Base-by-base conservation (phyloP, 1,139 yeast genomes). In the Schwanniomyces etchellsii region DNA sequence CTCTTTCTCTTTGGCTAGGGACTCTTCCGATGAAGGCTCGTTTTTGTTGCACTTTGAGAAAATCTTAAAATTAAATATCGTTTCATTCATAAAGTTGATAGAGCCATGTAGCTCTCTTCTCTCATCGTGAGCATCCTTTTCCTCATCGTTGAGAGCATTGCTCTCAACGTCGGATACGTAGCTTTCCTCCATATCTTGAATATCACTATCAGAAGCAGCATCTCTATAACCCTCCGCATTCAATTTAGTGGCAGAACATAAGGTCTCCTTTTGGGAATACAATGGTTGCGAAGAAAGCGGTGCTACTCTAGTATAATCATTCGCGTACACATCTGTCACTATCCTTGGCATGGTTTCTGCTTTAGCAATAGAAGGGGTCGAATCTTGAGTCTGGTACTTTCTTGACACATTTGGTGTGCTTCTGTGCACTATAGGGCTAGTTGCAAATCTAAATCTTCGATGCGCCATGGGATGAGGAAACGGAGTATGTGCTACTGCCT, bases 271-370 rank as follows among this genome's bases (percentile, higher is more conserved):
- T 44, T 73, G 77, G 0, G 81, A 71, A 23, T 74, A 65, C 18
- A 74, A 55, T 6, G 81, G 81, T 44, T 75, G 81, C 3, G 77
- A 70, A 18, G 55, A 54, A 21, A 69, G 42, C 3, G 80, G 81
- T 0, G 80, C 79, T 22, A 58, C 62, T 37, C 60, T 62, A 14
- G 67, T 55, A 23, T 56, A 57, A 37, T 71, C 75, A 3, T 70
- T 73, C 29, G 58, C 61, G 44, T 69, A 75, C 3, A 74, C 72
- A 42, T 74, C 79, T 5, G 72, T 65, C 4, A 65, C 70, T 32
- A 45, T 40, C 25, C 20, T 18, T 18, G 7, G 9, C 7, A 7
- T 18, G 9, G n/a, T 7, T 7, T 18, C 21, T n/a, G 21, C 7
- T 18, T n/a, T n/a, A 7, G 7, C 3, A 17, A 7, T 7, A 7